A percentile compares a stretch with the other conserved stretches of the same genome.
These are phyloP conservation scores for Eucalyptus grandis DNA, from an alignment of 345 rosid species.

Conservation along the genomic window DNA sequence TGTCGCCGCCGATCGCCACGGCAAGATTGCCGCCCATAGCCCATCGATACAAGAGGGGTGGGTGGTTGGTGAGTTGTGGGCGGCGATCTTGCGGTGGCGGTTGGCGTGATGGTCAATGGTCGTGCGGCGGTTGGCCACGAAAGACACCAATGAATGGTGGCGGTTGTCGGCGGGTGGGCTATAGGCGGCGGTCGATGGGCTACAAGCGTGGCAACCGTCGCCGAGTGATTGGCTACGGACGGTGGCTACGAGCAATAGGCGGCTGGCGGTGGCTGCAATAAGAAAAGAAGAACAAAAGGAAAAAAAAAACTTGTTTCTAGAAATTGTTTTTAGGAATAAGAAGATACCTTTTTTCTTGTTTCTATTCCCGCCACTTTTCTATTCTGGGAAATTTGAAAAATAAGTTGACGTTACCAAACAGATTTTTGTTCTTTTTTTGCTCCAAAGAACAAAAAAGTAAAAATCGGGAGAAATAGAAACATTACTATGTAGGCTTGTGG, in stretches of 20 bases:
- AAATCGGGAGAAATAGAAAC: no score
- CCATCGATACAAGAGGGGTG: rapidly evolving
- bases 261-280: rapidly evolving
- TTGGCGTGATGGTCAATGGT: no score
- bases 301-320: no score
- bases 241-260: rapidly evolving
- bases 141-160: rapidly evolving
- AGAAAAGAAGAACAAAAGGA: no score
- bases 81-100: rapidly evolving
- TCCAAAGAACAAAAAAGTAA: rapidly evolving
- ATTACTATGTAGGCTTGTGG: rapidly evolving
- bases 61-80: no score
- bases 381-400: no score
- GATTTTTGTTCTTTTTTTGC: rapidly evolving
- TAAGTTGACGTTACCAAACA: rapidly evolving
- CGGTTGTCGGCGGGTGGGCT: rapidly evolving
- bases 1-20: rapidly evolving
- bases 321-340: no score
- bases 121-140: rapidly evolving
- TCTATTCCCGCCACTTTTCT: rapidly evolving
- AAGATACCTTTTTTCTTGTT: no score
- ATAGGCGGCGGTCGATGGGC: rapidly evolving
- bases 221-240: rapidly evolving
- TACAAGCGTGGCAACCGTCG: rapidly evolving
- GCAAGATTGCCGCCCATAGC: rapidly evolving